Evolutionary conservation across 208 protist genomes (phyloP).

Genomic region (Leishmania turanica): DNA sequence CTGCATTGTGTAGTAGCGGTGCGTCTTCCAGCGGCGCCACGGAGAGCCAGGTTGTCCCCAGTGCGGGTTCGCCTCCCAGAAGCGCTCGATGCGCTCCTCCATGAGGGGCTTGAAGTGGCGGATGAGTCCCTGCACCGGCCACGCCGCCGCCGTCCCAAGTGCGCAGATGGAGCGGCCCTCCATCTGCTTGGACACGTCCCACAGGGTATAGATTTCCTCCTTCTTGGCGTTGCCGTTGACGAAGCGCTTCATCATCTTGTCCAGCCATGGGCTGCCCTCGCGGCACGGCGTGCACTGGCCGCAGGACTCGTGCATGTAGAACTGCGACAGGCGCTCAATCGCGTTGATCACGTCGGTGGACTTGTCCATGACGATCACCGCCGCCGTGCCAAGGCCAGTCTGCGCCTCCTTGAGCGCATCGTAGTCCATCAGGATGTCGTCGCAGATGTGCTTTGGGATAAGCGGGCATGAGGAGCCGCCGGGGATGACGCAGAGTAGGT

Average conservation of each 20-base stretch:
- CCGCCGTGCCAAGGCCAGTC: conserved; percentile 98
- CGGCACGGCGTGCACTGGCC: conserved; percentile 99
- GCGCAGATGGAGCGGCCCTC: conserved; percentile 99
- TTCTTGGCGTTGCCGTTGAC: conserved; percentile 96
- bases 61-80: conserved; percentile 88
- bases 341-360: conserved; percentile 96
- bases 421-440: conserved; percentile 98
- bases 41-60: conserved; percentile 84
- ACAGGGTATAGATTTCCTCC: conserved; percentile 98
- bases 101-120: conserved; percentile 97
- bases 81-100: conserved; percentile 95
- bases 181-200: conserved; percentile 97
- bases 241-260: conserved; percentile 98
- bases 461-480: conserved; percentile 97
- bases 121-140: conserved; percentile 98
- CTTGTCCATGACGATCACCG: conserved; percentile 99
- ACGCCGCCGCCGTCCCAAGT: conserved; percentile 98
- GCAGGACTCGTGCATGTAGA: conserved; percentile 98
- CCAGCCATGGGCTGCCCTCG: conserved; percentile 96
- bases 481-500: conserved; percentile 97
- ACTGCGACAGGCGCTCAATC: conserved; percentile 96
- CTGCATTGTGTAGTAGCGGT: conserved; percentile 92
- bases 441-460: conserved; percentile 95
- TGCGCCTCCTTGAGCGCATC: conserved; percentile 94
- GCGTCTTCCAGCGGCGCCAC: conserved; percentile 87